Evolutionary conservation across 768 basidiomycete species (phyloP).

Genomic region (Rhizopogon vinicolor): DNA sequence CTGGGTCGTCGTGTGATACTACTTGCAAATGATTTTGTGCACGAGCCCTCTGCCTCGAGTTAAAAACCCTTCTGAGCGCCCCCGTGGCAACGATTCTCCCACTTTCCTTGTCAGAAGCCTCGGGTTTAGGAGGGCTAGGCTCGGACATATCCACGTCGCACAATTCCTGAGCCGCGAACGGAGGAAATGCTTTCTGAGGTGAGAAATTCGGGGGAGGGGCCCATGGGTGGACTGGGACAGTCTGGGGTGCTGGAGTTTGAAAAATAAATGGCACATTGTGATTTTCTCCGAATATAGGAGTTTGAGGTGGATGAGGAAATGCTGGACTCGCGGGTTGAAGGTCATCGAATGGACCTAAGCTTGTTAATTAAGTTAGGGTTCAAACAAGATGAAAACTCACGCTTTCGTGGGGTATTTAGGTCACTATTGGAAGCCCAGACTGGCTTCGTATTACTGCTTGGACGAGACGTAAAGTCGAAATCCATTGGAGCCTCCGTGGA

Average conservation of each 20-base stretch:
- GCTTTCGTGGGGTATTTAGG: constrained; percentile 59
- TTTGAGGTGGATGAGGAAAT: constrained; percentile 29
- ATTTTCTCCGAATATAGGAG: constrained; percentile 61
- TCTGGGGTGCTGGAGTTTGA: constrained; percentile 43
- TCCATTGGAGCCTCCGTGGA: constrained; percentile 88
- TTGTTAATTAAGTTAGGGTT: constrained; percentile 20
- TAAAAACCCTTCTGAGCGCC: constrained; percentile 61
- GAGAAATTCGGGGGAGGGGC: constrained; percentile 58
- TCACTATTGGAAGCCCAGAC: constrained; percentile 53
- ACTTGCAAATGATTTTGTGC: constrained; percentile 18
- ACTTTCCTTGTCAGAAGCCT: constrained; percentile 36
- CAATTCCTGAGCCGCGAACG: constrained; percentile 39
- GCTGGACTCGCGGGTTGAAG: constrained; percentile 32
- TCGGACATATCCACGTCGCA: constrained; percentile 78
- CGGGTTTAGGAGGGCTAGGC: constrained; percentile 50
- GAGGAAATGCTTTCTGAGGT: constrained; percentile 55
- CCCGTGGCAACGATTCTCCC: constrained; percentile 58
- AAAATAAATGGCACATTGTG: constrained; percentile 74
- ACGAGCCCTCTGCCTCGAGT: constrained; percentile 49
- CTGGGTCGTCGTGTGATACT: constrained; percentile 24
- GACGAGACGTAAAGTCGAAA: constrained; percentile 77
- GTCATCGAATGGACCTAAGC: constrained; percentile 40
- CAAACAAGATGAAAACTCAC: constrained; percentile 36
- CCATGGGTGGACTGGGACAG: constrained; percentile 52
- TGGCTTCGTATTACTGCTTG: constrained; percentile 44